phyloP scores from a whole-genome alignment of 257 asterid genomes.

The Scutellaria barbata region DNA sequence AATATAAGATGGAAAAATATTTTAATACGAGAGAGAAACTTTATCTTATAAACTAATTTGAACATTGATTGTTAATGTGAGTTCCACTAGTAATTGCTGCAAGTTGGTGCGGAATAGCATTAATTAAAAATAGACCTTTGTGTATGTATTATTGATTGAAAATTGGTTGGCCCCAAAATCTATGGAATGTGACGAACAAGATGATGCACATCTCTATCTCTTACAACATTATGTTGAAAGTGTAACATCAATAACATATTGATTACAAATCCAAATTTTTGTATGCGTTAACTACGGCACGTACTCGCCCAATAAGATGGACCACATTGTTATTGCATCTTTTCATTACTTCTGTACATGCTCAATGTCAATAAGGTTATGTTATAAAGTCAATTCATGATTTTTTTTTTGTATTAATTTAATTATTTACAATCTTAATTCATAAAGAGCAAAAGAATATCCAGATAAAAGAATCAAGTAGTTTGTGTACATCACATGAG shows the following conservation, averaged over 20 bases:
- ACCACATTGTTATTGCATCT: not conserved
- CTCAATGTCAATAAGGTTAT: not conserved
- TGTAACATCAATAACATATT: not conserved
- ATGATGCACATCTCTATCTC: constrained; percentile 40
- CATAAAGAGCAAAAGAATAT: no score
- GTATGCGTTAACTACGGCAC: not conserved
- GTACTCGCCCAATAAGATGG: not conserved
- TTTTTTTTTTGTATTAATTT: not conserved
- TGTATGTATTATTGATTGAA: not conserved
- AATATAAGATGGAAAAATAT: no score
- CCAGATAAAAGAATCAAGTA: no score
- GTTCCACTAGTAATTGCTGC: constrained; percentile 36
- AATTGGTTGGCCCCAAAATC: constrained; percentile 23
- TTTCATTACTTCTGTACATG: not conserved
- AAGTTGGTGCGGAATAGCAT: constrained; percentile 31
- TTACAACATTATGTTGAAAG: not conserved
- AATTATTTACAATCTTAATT: not conserved
- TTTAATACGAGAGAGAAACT: no score
- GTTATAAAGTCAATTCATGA: not conserved
- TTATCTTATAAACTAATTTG: not conserved
- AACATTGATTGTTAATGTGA: not conserved
- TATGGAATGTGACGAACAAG: constrained; percentile 47
- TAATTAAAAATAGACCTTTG: constrained; percentile 17
- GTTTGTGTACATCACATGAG: no score
- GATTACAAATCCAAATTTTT: not conserved